Conservation (phyloP, 1,284 basidiomycete species). For the Kalmanozyma brasiliensis region DNA sequence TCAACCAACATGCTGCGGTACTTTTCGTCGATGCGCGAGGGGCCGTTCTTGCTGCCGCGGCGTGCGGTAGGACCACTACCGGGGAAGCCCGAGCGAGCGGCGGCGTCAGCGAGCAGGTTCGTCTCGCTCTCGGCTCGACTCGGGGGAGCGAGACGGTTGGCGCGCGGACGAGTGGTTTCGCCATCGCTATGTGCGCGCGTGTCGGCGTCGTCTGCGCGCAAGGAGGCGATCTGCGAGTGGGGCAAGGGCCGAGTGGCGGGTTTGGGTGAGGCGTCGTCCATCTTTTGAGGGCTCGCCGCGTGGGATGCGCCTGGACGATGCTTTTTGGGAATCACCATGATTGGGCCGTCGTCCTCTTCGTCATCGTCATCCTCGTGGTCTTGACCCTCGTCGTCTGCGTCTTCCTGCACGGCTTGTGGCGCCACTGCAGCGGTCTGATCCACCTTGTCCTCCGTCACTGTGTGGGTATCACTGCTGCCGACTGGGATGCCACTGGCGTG, state of each 20-base stretch:
- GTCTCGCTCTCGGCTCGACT: conserved; percentile 29
- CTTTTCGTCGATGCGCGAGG: conserved; percentile 47
- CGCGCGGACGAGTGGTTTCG: conserved; percentile 10
- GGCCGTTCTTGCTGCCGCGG: conserved; percentile 20
- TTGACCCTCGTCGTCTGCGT: conserved; percentile 39
- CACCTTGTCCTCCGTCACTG: conserved; percentile 3
- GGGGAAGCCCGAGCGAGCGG: conserved; percentile 9
- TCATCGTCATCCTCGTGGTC: conserved; percentile 46
- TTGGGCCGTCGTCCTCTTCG: conserved; percentile 59
- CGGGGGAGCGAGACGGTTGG: not conserved
- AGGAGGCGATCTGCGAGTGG: conserved; percentile 1
- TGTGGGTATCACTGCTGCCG: not conserved
- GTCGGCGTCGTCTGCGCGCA: not conserved
- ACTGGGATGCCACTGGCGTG: not conserved
- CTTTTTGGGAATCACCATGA: conserved; percentile 55
- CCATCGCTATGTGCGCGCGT: conserved; percentile 25
- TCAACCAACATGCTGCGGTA: conserved; percentile 63
- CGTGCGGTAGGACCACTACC: conserved; percentile 16
- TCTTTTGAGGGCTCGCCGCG: conserved; percentile 15
- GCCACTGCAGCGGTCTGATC: not conserved
- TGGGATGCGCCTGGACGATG: conserved; percentile 17
- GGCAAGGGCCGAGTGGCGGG: conserved; percentile 1
- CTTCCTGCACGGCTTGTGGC: conserved; percentile 11
- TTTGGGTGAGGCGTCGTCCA: not conserved
- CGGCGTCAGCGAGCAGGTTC: conserved; percentile 13